Conservation (phyloP, 345 rosid genomes). For the Abelmoschus esculentus region DNA sequence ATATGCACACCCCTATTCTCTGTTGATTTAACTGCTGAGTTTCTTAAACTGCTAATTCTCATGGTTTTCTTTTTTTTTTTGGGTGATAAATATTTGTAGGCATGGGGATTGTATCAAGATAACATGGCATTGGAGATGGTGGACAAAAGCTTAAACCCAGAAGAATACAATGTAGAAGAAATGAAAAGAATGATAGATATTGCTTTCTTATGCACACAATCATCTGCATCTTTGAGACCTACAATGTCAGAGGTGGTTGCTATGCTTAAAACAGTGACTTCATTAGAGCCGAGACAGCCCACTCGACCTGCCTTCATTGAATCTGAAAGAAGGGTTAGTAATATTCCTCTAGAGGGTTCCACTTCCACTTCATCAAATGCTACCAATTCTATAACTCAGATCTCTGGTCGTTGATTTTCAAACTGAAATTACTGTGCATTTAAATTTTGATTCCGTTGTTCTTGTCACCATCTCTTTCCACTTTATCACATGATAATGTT, state of each 20-base stretch:
- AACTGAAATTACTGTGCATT: too few relatives aligned
- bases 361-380: conserved; percentile 19
- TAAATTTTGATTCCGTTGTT: too few relatives aligned
- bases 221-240: conserved; percentile 23
- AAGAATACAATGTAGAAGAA: conserved; percentile 24
- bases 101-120: conserved; percentile 30
- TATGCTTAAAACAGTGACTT: conserved; percentile 18
- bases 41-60: not conserved
- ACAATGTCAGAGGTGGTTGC: conserved; percentile 34
- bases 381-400: conserved; percentile 11
- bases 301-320: conserved; percentile 25
- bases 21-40: not conserved
- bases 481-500: too few relatives aligned
- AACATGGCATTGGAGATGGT: conserved; percentile 21
- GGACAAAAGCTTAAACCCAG: conserved; percentile 20
- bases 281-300: conserved; percentile 13
- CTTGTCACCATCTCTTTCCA: too few relatives aligned
- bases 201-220: conserved; percentile 32
- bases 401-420: not conserved
- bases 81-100: not conserved
- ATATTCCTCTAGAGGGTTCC: not conserved
- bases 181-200: conserved; percentile 26
- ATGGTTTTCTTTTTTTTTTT: not conserved
- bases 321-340: not conserved
- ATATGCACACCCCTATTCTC: not conserved